Conservation (phyloP, 768 basidiomycete species). For the Amanita pseudoporphyria region DNA sequence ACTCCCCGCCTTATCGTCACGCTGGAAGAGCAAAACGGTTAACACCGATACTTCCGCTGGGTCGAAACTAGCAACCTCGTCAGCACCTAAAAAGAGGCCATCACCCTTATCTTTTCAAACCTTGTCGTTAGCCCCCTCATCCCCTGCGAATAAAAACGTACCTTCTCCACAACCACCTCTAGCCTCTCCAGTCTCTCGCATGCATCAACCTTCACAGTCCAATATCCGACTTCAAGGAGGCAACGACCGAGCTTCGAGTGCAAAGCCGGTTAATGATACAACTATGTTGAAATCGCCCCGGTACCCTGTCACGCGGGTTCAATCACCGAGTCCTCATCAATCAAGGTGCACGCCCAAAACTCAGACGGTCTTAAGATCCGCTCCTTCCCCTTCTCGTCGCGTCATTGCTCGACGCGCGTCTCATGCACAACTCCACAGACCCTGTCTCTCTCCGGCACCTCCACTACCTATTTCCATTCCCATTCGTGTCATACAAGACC, state of each 20-base stretch:
- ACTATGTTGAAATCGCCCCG: slow-evolving; percentile 6
- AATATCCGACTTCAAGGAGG: neutral
- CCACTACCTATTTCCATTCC: slow-evolving; percentile 5
- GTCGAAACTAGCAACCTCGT: neutral
- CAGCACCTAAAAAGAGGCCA: slow-evolving; percentile 18
- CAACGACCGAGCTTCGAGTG: slow-evolving; percentile 1
- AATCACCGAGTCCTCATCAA: slow-evolving; percentile 1
- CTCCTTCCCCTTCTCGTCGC: slow-evolving; percentile 5
- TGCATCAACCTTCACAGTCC: neutral
- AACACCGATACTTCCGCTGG: neutral
- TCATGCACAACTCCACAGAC: slow-evolving; percentile 11
- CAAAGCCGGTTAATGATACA: slow-evolving; percentile 14
- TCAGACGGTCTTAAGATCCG: neutral
- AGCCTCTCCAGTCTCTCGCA: neutral
- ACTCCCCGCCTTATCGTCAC: slow-evolving; percentile 2
- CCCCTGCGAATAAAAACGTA: slow-evolving; percentile 7
- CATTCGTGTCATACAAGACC: neutral
- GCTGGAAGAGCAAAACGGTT: neutral
- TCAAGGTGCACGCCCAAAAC: slow-evolving; percentile 1
- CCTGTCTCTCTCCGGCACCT: slow-evolving; percentile 1
- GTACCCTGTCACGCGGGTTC: slow-evolving; percentile 6
- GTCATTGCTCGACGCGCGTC: slow-evolving; percentile 13
- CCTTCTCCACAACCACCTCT: slow-evolving; percentile 1
- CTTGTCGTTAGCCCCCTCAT: slow-evolving; percentile 11
- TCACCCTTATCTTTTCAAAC: slow-evolving; percentile 21